phyloP scores from a whole-genome alignment of 1,139 yeast genomes.

The Zygoascus hellenicus region DNA sequence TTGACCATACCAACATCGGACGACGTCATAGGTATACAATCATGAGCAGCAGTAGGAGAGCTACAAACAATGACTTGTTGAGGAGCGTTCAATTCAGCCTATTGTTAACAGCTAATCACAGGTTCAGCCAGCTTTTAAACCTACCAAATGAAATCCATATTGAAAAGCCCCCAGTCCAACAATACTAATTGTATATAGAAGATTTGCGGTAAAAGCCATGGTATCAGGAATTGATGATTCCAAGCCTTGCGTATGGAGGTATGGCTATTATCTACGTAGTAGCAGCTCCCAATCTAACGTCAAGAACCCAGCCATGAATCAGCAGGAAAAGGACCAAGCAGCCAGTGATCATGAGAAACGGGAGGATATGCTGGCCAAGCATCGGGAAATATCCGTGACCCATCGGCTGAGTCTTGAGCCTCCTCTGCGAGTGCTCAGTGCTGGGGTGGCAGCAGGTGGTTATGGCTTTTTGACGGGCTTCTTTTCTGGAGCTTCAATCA shows the following conservation, averaged over 20 bases:
- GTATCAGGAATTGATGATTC: background rate
- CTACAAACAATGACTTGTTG: slow-evolving; percentile 55
- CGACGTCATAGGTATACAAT: slow-evolving; percentile 59
- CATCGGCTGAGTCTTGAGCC: slow-evolving; percentile 41
- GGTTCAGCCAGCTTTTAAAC: slow-evolving; percentile 11
- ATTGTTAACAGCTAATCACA: background rate
- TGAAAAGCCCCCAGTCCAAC: slow-evolving; percentile 66
- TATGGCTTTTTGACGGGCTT: slow-evolving; percentile 63
- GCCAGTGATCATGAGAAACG: slow-evolving; percentile 1
- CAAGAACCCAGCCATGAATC: background rate
- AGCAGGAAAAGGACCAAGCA: slow-evolving; percentile 1
- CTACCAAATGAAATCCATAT: slow-evolving; percentile 74
- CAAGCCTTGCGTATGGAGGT: too few species aligned
- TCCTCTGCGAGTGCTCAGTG: slow-evolving; percentile 35
- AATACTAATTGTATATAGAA: slow-evolving; percentile 18
- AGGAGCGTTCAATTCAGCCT: slow-evolving; percentile 82
- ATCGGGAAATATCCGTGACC: slow-evolving; percentile 1
- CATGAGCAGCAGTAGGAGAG: slow-evolving; percentile 29
- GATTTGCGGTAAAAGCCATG: slow-evolving; percentile 2
- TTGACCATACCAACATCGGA: slow-evolving; percentile 75
- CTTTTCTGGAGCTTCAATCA: slow-evolving; percentile 50
- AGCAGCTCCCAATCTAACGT: background rate
- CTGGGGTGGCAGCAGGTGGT: slow-evolving; percentile 36
- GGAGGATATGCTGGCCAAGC: background rate
- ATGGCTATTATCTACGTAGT: too few species aligned